Conservation (phyloP, 2,329 filamentous ascomycete genomes). For the Cordyceps tenuipes region DNA sequence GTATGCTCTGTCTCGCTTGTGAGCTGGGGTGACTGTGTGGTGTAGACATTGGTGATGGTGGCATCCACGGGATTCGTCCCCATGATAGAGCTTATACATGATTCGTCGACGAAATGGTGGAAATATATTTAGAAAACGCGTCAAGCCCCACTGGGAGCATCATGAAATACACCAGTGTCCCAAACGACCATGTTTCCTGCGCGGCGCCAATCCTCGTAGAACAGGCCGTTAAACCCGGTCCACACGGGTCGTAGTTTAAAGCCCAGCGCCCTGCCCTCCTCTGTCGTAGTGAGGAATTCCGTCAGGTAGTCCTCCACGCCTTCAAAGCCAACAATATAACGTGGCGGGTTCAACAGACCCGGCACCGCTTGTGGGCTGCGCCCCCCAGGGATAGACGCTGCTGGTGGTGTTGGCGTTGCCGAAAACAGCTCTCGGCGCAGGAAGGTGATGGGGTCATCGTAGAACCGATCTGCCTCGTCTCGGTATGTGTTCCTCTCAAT, state of each 20-base stretch:
- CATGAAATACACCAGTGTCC: conserved; percentile 36
- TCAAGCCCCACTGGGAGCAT: neutral
- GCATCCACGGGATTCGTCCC: no score
- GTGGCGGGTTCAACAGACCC: conserved; percentile 29
- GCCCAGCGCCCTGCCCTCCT: conserved; percentile 31
- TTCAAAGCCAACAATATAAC: conserved; percentile 55
- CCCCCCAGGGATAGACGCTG: neutral
- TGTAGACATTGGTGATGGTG: no score
- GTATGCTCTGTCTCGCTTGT: no score
- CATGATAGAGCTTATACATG: neutral
- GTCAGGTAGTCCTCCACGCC: conserved; percentile 42
- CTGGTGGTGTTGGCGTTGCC: neutral
- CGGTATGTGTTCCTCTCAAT: conserved; percentile 59
- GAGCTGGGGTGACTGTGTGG: no score
- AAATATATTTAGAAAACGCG: neutral
- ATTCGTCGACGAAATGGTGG: no score
- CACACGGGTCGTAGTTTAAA: conserved; percentile 41
- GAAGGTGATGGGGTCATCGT: conserved; percentile 54
- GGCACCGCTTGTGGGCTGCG: conserved; percentile 9
- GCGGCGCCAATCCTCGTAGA: conserved; percentile 53
- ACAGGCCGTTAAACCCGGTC: conserved; percentile 51
- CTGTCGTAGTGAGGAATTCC: conserved; percentile 33
- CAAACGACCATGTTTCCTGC: conserved; percentile 51
- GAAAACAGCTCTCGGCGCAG: conserved; percentile 44
- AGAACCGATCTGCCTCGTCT: conserved; percentile 90